A percentile compares a stretch with the other conserved stretches of the same genome.
Conservation (phyloP, 2,329 filamentous ascomycete species). For the Curvularia verruculosa region DNA sequence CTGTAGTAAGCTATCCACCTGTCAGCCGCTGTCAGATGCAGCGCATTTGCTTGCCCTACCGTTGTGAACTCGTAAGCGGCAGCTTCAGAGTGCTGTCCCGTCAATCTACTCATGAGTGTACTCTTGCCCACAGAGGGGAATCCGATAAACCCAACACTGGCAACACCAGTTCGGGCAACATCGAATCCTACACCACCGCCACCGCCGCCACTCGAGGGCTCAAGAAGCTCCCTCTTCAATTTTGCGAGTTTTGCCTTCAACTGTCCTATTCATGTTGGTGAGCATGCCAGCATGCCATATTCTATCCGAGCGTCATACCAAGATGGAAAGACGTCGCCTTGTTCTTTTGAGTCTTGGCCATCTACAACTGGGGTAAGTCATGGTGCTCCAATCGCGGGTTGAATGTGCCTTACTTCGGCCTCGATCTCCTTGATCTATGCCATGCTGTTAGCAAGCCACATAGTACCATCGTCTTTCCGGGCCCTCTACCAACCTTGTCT, state of each 20-base stretch:
- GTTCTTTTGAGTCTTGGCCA: conserved; percentile 97
- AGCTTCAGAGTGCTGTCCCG: conserved; percentile 94
- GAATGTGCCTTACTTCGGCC: conserved; percentile 72
- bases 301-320: conserved; percentile 54
- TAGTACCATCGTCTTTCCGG: conserved; percentile 34
- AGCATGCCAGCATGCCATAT: conserved; percentile 25
- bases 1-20: conserved; percentile 73
- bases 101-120: conserved; percentile 93
- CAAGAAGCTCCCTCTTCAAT: conserved; percentile 93
- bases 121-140: conserved; percentile 99
- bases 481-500: conserved; percentile 73
- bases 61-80: conserved; percentile 99
- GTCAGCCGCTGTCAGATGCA: conserved; percentile 16
- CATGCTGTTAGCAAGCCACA: conserved; percentile 36
- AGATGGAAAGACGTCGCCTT: conserved; percentile 94
- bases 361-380: conserved; percentile 59
- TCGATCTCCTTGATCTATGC: conserved; percentile 93
- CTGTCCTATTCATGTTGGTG: conserved; percentile 63
- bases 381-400: conserved; percentile 17
- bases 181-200: conserved; percentile 91
- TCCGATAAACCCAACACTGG: conserved; percentile 95
- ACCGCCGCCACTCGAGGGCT: conserved; percentile 79
- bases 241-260: conserved; percentile 98
- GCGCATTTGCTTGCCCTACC: conserved; percentile 19
- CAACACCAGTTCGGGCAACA: conserved; percentile 95